phyloP scores from a whole-genome alignment of 2,329 filamentous ascomycete species.

The Aspergillus sp. region DNA sequence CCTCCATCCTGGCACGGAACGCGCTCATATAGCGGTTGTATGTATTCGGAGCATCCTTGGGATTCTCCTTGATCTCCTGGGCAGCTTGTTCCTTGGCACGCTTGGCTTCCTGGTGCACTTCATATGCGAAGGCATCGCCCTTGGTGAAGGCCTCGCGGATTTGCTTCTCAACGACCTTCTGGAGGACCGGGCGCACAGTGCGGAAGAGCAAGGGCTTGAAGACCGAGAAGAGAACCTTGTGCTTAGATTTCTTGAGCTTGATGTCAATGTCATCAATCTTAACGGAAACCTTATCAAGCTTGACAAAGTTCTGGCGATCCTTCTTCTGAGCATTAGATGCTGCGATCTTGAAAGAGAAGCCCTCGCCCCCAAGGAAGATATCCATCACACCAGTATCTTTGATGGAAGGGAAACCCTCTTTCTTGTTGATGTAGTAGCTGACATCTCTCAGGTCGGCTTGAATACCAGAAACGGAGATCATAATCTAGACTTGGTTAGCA shows the following conservation, averaged over 20 bases:
- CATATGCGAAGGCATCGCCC: conserved; percentile 69
- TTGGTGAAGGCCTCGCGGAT: conserved; percentile 80
- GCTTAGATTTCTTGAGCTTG: conserved; percentile 90
- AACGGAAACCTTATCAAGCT: conserved; percentile 84
- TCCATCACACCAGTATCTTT: conserved; percentile 87
- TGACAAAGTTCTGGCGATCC: conserved; percentile 84
- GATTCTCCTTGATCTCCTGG: conserved; percentile 58
- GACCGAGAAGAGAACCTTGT: conserved; percentile 84
- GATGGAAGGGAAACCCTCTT: conserved; percentile 86
- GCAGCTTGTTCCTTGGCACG: conserved; percentile 59
- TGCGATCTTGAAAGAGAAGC: conserved; percentile 89
- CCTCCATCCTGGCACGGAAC: conserved; percentile 68
- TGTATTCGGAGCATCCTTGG: conserved; percentile 74
- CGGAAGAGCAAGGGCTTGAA: conserved; percentile 87
- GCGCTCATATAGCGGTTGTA: conserved; percentile 82
- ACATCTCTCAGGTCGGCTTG: conserved; percentile 92
- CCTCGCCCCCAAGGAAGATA: conserved; percentile 80
- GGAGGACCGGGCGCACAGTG: conserved; percentile 77
- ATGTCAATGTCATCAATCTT: conserved; percentile 79
- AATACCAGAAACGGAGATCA: conserved; percentile 82
- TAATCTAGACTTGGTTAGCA: conserved; percentile 45
- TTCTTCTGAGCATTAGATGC: conserved; percentile 75
- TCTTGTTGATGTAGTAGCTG: conserved; percentile 92
- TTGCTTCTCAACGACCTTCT: conserved; percentile 85
- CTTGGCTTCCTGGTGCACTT: conserved; percentile 81